phyloP scores from a whole-genome alignment of 768 basidiomycete species.

The Suillus lakei region DNA sequence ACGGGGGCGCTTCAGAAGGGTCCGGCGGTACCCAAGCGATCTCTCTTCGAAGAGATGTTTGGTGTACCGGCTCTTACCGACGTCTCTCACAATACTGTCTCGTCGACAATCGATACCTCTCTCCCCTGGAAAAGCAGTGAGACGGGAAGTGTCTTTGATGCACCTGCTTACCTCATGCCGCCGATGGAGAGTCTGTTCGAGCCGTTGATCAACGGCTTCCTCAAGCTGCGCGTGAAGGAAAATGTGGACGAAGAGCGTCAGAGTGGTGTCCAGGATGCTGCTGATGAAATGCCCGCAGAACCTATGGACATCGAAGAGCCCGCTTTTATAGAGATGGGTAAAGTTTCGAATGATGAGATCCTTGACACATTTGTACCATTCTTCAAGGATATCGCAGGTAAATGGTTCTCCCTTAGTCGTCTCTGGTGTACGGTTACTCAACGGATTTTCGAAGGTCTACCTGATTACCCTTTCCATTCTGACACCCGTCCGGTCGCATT shows the following conservation, averaged over 20 bases:
- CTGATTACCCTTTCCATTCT: constrained; percentile 29
- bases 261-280: constrained; percentile 35
- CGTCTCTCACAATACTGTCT: constrained; percentile 16
- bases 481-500: constrained; percentile 12
- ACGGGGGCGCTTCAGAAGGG: constrained; percentile 41
- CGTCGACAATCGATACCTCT: constrained; percentile 19
- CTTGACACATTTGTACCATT: constrained; percentile 63
- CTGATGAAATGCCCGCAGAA: constrained; percentile 52
- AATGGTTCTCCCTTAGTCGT: constrained; percentile 13
- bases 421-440: constrained; percentile 13
- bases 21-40: constrained; percentile 45
- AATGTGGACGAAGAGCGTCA: constrained; percentile 19
- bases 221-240: constrained; percentile 35
- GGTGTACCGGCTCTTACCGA: constrained; percentile 71
- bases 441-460: constrained; percentile 16
- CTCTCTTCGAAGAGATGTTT: constrained; percentile 91
- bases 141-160: constrained; percentile 57
- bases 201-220: constrained; percentile 56
- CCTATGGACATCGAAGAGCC: constrained; percentile 23
- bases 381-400: constrained; percentile 60
- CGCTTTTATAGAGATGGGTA: constrained; percentile 27
- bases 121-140: constrained; percentile 46
- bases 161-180: constrained; percentile 78
- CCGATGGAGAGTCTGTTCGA: constrained; percentile 76
- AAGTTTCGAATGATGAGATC: constrained; percentile 55